A percentile compares a stretch with the other conserved stretches of the same genome.
Evolutionary conservation across 1,284 basidiomycete species (phyloP).

Genomic region (Ganoderma leucocontextum): DNA sequence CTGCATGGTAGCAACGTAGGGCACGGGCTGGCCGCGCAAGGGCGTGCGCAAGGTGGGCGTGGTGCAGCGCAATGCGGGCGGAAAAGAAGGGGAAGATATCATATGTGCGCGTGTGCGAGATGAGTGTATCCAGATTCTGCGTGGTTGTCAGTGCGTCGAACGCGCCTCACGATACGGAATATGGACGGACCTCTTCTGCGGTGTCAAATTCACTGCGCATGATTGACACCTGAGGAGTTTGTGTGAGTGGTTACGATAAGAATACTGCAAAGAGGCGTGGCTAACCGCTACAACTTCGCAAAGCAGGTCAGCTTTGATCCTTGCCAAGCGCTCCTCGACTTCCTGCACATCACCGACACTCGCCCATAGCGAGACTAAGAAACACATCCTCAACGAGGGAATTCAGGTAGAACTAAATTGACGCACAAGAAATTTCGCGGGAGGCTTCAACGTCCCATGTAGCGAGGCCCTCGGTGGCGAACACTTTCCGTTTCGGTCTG

Average conservation of each 20-base stretch:
- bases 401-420: background rate
- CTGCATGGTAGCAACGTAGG: conserved; percentile 65
- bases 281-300: conserved; percentile 71
- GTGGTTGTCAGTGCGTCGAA: background rate
- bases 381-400: background rate
- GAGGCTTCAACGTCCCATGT: conserved; percentile 56
- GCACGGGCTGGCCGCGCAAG: conserved; percentile 57
- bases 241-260: background rate
- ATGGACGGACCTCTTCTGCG: conserved; percentile 56
- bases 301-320: conserved; percentile 73
- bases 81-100: conserved; percentile 63
- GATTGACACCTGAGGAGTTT: conserved; percentile 58
- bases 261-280: conserved; percentile 7
- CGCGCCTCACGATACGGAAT: background rate
- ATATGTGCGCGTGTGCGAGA: conserved; percentile 67
- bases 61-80: conserved; percentile 68
- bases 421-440: conserved; percentile 47
- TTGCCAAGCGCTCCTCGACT: conserved; percentile 58
- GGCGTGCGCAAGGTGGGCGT: conserved; percentile 77
- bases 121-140: conserved; percentile 60
- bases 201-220: conserved; percentile 71
- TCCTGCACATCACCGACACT: conserved; percentile 58
- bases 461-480: conserved; percentile 68
- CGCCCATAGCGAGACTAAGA: conserved; percentile 56
- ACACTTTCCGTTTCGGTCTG: conserved; percentile 74